A percentile compares a stretch with the other conserved stretches of the same genome.
Evolutionary conservation across 1,139 yeast species (phyloP).

Genomic region (Lodderomyces margitis): DNA sequence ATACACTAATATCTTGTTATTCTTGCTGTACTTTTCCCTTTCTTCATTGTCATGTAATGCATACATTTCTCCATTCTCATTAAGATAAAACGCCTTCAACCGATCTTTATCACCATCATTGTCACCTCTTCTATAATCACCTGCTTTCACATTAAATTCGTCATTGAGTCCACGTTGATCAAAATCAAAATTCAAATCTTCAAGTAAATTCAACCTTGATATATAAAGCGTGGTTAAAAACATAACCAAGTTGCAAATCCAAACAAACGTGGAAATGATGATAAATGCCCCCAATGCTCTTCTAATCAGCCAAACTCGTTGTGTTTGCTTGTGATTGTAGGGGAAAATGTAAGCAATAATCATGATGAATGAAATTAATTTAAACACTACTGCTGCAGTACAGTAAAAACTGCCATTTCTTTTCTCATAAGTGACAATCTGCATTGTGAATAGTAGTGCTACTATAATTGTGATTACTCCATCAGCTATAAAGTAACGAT

Average conservation of each 20-base stretch:
- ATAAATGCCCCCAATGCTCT: constrained; percentile 39
- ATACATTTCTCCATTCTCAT: constrained; percentile 37
- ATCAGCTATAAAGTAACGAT: constrained; percentile 40
- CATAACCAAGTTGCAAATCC: constrained; percentile 41
- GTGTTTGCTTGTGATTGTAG: constrained; percentile 17
- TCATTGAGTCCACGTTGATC: constrained; percentile 13
- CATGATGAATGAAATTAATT: constrained; percentile 16
- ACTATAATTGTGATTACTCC: constrained; percentile 34
- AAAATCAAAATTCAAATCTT: constrained; percentile 38
- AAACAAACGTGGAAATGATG: constrained; percentile 39
- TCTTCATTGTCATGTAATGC: constrained; percentile 29
- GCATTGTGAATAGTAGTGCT: constrained; percentile 34
- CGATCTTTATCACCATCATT: constrained; percentile 14
- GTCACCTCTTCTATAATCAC: not conserved
- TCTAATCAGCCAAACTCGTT: constrained; percentile 31
- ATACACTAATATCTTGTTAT: constrained; percentile 36
- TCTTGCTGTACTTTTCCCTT: constrained; percentile 19
- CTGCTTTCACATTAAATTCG: constrained; percentile 7
- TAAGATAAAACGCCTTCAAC: constrained; percentile 29
- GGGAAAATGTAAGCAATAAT: constrained; percentile 15
- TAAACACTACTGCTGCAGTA: constrained; percentile 27
- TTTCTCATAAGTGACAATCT: constrained; percentile 38
- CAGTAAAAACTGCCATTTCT: constrained; percentile 47
- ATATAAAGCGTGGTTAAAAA: constrained; percentile 42
- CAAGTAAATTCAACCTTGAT: constrained; percentile 35